Conservation (phyloP, 129 eudicot genomes). For the Centaurea solstitialis region DNA sequence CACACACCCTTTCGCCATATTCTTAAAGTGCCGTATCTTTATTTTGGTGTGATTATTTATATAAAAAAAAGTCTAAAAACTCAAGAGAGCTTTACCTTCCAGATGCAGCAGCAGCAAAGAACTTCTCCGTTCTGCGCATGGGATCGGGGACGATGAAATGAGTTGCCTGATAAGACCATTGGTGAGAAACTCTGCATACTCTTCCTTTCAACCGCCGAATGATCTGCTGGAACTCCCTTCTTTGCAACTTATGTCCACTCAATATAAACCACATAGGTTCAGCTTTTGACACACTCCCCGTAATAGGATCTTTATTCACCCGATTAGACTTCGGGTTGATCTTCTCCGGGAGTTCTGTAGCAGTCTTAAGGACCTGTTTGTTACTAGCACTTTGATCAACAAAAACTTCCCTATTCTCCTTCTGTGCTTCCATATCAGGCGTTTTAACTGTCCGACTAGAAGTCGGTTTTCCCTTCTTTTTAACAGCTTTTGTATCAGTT, state of each 20-base stretch:
- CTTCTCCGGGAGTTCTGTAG: conserved; percentile 18
- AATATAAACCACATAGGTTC: conserved; percentile 81
- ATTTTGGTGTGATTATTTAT: background rate
- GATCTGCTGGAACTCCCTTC: conserved; percentile 80
- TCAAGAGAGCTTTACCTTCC: conserved; percentile 58
- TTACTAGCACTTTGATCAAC: conserved; percentile 31
- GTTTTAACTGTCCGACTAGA: background rate
- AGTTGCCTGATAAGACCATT: conserved; percentile 98
- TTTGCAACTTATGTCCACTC: conserved; percentile 82
- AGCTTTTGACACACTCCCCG: background rate
- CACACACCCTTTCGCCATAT: background rate
- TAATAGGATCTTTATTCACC: background rate
- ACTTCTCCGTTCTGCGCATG: conserved; percentile 78
- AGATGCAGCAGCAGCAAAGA: conserved; percentile 98
- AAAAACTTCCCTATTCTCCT: conserved; percentile 53
- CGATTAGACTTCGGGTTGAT: background rate
- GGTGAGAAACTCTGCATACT: conserved; percentile 86
- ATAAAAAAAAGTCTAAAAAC: background rate
- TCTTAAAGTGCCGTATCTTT: background rate
- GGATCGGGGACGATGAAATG: conserved; percentile 95
- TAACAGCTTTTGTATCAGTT: conserved; percentile 7
- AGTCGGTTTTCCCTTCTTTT: conserved; percentile 14
- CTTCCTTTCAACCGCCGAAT: conserved; percentile 69
- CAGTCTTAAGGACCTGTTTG: conserved; percentile 19
- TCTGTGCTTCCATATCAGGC: conserved; percentile 42